Base-by-base conservation (phyloP, 345 rosid genomes). In the Populus nigra region DNA sequence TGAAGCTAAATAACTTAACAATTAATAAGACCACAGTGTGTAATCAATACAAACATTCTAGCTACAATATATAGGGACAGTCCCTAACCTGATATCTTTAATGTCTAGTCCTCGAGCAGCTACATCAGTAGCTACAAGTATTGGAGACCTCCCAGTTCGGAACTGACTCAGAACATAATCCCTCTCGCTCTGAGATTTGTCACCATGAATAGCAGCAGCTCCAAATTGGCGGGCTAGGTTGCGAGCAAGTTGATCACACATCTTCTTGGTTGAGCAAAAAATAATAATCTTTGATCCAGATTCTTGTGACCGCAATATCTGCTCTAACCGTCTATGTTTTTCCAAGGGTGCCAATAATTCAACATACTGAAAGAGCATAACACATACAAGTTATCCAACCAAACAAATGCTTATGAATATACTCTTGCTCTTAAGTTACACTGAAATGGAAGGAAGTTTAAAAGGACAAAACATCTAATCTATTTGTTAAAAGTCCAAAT, bases 121-220 rank as follows among this genome's bases (percentile, higher is more conserved):
- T 68, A 93, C 98, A 88, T 93, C 98, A 73, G 98, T 93, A 59
- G 97, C 97, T 33, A 93, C 96, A 72, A 91, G 95, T 67, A 93
- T 80, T 1, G 97, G 97, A 79, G 89, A 89, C 88, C 90, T 90
- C 62, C 98, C 98, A 59, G 86, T 77, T 23, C 92, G 94, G 81
- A 93, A 93, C 82, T 93, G 96, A 83, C 77, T 88, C 76, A 93
- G 79, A 65, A 93, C 96, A 78, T 72, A 73, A 85, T 93, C 98
- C 78, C 98, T 91, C 82, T 93, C 96, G 73, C 90, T 78, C 86
- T 91, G 98, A 57, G 96, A 93, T 82, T 93, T 93, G 86, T 93
- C 97, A 41, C 97, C 96, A 79, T 93, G 97, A 76, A 91, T 93
- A 25, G 97, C 96, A 82, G 93, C 92, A 80, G 98, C 98, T 82